phyloP scores from a whole-genome alignment of 164 flowering plant genomes.

The Malania oleifera region DNA sequence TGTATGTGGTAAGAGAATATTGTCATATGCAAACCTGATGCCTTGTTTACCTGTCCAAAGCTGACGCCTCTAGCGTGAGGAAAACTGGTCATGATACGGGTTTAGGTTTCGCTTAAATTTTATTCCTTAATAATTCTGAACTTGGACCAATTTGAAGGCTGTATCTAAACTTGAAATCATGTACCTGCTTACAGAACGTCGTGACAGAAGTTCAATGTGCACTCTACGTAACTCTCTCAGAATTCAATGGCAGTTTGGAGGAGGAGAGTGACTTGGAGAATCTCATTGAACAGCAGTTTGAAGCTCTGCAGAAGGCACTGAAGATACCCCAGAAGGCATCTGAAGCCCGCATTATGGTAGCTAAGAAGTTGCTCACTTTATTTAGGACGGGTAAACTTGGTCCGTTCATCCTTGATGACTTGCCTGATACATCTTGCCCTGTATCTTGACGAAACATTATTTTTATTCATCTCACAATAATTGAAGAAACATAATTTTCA shows the following conservation, averaged over 20 bases:
- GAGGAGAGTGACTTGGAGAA: constrained; percentile 67
- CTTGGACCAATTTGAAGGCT: too few species aligned
- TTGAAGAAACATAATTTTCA: too few species aligned
- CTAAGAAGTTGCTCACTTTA: constrained; percentile 78
- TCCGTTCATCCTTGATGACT: constrained; percentile 77
- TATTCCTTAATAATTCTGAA: too few species aligned
- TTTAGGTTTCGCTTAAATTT: too few species aligned
- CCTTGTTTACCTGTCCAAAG: too few species aligned
- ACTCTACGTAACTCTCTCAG: constrained; percentile 43
- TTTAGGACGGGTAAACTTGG: constrained; percentile 90
- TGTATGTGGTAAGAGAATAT: too few species aligned
- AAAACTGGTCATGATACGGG: too few species aligned
- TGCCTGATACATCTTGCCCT: constrained; percentile 34
- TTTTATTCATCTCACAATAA: too few species aligned
- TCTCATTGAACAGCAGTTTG: constrained; percentile 74
- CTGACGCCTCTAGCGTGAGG: too few species aligned
- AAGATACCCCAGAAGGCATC: constrained; percentile 67
- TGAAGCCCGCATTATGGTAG: constrained; percentile 73
- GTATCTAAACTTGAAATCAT: neutral
- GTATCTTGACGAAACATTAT: neutral
- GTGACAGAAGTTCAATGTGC: constrained; percentile 67
- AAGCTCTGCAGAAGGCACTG: constrained; percentile 66
- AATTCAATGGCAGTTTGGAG: constrained; percentile 65
- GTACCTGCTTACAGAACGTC: constrained; percentile 41
- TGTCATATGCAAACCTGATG: too few species aligned